Base-by-base conservation (phyloP, 2,329 filamentous ascomycete species). In the Colletotrichum sp. region DNA sequence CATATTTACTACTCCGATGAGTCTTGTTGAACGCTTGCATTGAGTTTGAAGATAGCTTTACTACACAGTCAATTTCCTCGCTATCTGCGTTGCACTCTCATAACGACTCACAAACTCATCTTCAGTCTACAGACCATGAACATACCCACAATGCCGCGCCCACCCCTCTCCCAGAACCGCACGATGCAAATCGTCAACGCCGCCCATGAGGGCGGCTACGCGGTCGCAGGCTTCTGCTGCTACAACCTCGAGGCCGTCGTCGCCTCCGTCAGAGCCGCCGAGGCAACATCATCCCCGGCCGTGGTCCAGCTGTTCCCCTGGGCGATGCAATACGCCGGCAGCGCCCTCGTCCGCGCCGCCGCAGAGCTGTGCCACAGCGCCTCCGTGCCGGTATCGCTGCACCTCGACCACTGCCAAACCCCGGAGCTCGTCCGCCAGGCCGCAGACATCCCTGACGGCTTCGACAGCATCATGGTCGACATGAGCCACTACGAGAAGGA, bases 401-500 rank as follows among this genome's bases (percentile, higher is more conserved):
- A 94, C 83, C 88, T 94, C 80, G 92, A 94, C 85, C 92, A 94
- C 82, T 91, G 91, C 7, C 92, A 93, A 79, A 32, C 30, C 88
- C 88, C 10, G 88, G 90, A 30, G 88, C 88, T 91, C 66, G 91
- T 94, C 77, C 87, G 88, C 6, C 84, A 83, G 1, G 91, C 91
- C 0, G 91, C 91, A 0, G 86, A 89, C 73, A 85, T 61, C 86
- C 5, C 85, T 91, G 34, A 87, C 87, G 58, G 58, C 1, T 94
- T 95, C 78, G 93, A 95, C 81, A 89, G 87, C 71, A 94, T 95
- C 81, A 95, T 95, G 93, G 91, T 95, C 1, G 94, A 95, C 83
- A 95, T 95, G 93, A 91, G 88, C 73, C 93, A 95, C 81, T 92
- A 93, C 81, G 92, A 94, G 78, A 92, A 91, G 79, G 92, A 89